Evolutionary conservation across 257 asterid genomes (phyloP).

Genomic region (Fraxinus excelsior): DNA sequence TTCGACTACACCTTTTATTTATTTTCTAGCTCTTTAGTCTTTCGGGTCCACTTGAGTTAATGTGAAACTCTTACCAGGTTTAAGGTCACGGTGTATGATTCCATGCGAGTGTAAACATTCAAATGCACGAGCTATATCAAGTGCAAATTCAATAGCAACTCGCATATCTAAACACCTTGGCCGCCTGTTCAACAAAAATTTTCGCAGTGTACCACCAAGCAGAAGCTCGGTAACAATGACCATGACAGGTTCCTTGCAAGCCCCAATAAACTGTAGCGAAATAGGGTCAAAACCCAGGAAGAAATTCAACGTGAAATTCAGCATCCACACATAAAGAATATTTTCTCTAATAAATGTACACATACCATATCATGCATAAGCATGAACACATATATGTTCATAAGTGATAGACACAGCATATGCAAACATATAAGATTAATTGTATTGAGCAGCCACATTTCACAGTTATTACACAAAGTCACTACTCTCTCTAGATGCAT

Average conservation of each 20-base stretch:
- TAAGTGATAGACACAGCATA: not conserved
- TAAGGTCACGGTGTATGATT: conserved; percentile 88
- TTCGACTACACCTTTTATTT: not conserved
- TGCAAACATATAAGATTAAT: not conserved
- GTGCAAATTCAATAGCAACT: conserved; percentile 78
- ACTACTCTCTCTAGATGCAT: not conserved
- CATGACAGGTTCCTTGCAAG: conserved; percentile 93
- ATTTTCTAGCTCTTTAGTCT: not conserved
- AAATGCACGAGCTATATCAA: conserved; percentile 95
- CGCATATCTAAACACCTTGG: conserved; percentile 71
- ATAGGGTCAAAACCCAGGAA: conserved; percentile 7
- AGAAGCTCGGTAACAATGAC: conserved; percentile 87
- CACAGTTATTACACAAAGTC: not conserved
- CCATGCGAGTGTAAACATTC: conserved; percentile 93
- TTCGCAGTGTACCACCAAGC: conserved; percentile 81
- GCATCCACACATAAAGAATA: not conserved
- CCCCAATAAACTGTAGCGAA: conserved; percentile 75
- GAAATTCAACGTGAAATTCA: not conserved
- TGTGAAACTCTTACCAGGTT: conserved; percentile 63
- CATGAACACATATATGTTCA: not conserved
- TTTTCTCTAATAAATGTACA: not conserved
- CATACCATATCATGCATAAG: not conserved
- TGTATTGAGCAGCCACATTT: not conserved
- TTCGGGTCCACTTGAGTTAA: not conserved
- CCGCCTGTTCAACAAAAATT: conserved; percentile 65